Percentiles rank a stretch among this genome's conserved stretches.
These are phyloP conservation scores for Colletotrichum salicis DNA, from an alignment of 2,329 filamentous ascomycete genomes.

Conservation along the genomic window DNA sequence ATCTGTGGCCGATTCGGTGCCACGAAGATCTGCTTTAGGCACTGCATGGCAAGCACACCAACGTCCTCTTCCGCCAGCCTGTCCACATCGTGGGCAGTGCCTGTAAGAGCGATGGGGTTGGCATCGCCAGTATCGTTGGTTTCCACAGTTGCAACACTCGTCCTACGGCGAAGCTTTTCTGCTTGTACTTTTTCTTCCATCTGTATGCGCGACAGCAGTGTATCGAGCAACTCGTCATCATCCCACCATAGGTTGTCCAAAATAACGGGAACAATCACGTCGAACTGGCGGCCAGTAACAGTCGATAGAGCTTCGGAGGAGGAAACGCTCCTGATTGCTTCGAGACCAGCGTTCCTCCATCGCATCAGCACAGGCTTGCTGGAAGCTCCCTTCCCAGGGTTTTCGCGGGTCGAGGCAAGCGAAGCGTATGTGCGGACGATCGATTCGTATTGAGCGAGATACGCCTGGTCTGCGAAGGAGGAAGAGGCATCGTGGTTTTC, in stretches of 20 bases:
- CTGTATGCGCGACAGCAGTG: slow-evolving; percentile 74
- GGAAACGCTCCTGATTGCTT: slow-evolving; percentile 84
- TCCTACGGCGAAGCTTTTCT: slow-evolving; percentile 74
- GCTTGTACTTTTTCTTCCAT: slow-evolving; percentile 75
- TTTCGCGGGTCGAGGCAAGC: slow-evolving; percentile 75
- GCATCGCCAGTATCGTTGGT: slow-evolving; percentile 75
- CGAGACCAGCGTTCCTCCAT: slow-evolving; percentile 79
- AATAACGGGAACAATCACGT: slow-evolving; percentile 83
- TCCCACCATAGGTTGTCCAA: slow-evolving; percentile 87
- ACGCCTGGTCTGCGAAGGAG: slow-evolving; percentile 86
- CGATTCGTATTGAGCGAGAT: slow-evolving; percentile 83
- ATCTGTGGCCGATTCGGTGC: slow-evolving; percentile 86
- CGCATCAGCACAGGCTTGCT: slow-evolving; percentile 81
- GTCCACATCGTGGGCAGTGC: slow-evolving; percentile 87
- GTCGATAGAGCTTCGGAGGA: slow-evolving; percentile 82
- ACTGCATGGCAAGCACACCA: slow-evolving; percentile 84
- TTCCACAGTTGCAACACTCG: slow-evolving; percentile 81
- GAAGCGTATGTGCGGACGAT: slow-evolving; percentile 83
- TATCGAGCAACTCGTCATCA: slow-evolving; percentile 74
- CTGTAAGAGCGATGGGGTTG: slow-evolving; percentile 78
- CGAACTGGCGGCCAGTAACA: slow-evolving; percentile 79
- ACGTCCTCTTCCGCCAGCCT: slow-evolving; percentile 90
- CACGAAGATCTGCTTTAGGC: slow-evolving; percentile 86
- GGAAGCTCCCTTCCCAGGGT: slow-evolving; percentile 62
- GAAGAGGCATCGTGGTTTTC: slow-evolving; percentile 86